Evolutionary conservation across 108 stramenopile species (phyloP), one percentile per base, ranked within the genome.

Genomic region (Discostella stelligeroides): DNA sequence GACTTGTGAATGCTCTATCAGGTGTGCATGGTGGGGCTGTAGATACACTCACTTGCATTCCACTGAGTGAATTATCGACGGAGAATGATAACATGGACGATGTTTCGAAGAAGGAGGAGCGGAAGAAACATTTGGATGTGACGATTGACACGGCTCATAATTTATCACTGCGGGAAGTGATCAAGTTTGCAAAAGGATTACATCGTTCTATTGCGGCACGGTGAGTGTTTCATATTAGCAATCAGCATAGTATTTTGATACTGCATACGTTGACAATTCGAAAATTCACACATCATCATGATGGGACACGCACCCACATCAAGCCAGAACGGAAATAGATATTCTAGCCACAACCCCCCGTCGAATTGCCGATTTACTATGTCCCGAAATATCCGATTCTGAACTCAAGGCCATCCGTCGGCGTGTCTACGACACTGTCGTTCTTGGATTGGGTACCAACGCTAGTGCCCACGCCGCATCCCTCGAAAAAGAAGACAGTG

Each of bases 381-480:
- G 88, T 28, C 80, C 88, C 1, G 91, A 92, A 51, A 60, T 92
- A 21, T 55, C 83, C 20, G 50, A 79, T 25, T 28, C 49, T 17
- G 91, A 92, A 79, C 84, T 95, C 48, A 76, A 63, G 17, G 57
- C 77, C 18, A 75, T 92, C 50, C 90, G 87, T 18, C 79, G 82
- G 37, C 81, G 95, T n/a, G 80, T 95, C 12, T 86, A 92, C 61
- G 92, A 91, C 38, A 92, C 93, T 1, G 93, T 95, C 57, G 79
- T 95, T 60, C 56, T 88, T 46, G 89, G 90, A 2, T 80, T 86
- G 58, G 90, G 93, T 1, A 75, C 87, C 17, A 69, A 82, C 28
- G 48, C 54, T 1, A 70, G 75, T 39, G 80, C 74, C 0, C 57
- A 68, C 2, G 50, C 65, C 37, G 75, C 75, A 0, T 51, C 68